Evolutionary conservation across 1,139 yeast species (phyloP).

Genomic region (Maudiozyma humilis): DNA sequence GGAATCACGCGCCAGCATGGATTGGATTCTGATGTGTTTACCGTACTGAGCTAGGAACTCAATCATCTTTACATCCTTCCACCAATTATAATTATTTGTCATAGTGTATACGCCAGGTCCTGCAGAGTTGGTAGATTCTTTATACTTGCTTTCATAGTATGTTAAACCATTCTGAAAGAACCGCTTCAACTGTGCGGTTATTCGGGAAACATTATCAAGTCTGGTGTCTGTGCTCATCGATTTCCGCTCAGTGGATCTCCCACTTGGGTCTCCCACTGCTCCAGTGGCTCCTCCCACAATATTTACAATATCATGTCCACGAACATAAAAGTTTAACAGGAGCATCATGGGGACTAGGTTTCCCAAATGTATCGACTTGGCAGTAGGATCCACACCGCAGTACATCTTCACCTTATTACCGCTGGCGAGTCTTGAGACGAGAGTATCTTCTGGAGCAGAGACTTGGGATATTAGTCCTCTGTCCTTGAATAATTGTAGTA

Average conservation of each 20-base stretch:
- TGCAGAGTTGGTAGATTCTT: constrained; percentile 31
- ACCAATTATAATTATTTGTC: constrained; percentile 75
- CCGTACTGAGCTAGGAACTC: constrained; percentile 76
- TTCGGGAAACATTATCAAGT: constrained; percentile 48
- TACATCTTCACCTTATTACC: constrained; percentile 49
- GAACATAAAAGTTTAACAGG: constrained; percentile 67
- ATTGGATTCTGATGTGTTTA: constrained; percentile 66
- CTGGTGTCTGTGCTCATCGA: constrained; percentile 47
- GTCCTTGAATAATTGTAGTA: constrained; percentile 18
- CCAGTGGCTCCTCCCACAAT: constrained; percentile 98
- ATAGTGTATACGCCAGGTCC: constrained; percentile 36
- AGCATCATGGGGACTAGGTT: constrained; percentile 82
- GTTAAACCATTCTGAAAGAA: constrained; percentile 59
- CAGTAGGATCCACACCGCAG: constrained; percentile 97
- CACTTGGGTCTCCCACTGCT: constrained; percentile 94
- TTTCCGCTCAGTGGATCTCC: constrained; percentile 67
- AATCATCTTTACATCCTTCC: constrained; percentile 67
- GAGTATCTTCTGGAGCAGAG: constrained; percentile 24
- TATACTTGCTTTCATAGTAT: constrained; percentile 48
- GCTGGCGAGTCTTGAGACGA: constrained; percentile 20
- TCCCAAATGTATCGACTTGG: constrained; percentile 81
- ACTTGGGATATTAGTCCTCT: constrained; percentile 34
- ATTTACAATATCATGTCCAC: constrained; percentile 79
- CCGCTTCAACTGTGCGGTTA: constrained; percentile 50
- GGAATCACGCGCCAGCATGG: constrained; percentile 77